Conservation (phyloP, 176 grass and related monocot genomes). For the Secale cereale region DNA sequence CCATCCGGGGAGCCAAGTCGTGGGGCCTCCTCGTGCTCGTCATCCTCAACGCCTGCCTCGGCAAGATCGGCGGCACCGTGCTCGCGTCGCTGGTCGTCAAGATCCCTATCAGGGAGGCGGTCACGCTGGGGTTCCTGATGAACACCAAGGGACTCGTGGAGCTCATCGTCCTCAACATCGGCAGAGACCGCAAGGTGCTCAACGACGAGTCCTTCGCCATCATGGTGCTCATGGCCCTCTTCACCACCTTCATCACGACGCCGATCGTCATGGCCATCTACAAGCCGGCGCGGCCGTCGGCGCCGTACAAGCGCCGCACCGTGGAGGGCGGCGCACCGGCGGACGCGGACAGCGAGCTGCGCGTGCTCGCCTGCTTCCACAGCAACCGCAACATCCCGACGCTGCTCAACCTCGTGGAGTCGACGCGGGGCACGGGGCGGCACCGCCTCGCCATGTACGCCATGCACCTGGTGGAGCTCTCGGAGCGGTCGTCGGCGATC, state of each 20-base stretch:
- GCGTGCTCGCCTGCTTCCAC: constrained; percentile 84
- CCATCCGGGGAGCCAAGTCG: constrained; percentile 58
- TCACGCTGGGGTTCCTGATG: constrained; percentile 67
- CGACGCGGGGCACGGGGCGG: constrained; percentile 43
- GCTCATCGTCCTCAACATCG: constrained; percentile 87
- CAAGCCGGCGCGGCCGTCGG: constrained; percentile 55
- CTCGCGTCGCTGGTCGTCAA: constrained; percentile 22
- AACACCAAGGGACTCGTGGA: constrained; percentile 85
- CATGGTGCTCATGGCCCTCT: constrained; percentile 77
- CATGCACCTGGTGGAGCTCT: constrained; percentile 82
- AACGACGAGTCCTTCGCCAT: constrained; percentile 79
- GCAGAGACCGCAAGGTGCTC: constrained; percentile 63
- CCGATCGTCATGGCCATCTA: constrained; percentile 74
- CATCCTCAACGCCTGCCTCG: constrained; percentile 57
- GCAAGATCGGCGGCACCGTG: constrained; percentile 72
- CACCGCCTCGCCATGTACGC: constrained; percentile 53
- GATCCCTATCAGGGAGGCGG: constrained; percentile 46
- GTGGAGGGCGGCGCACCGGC: constrained; percentile 18
- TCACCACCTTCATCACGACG: constrained; percentile 83
- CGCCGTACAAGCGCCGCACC: constrained; percentile 64
- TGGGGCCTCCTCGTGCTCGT: constrained; percentile 70
- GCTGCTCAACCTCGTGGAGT: constrained; percentile 76
- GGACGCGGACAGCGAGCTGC: constrained; percentile 40
- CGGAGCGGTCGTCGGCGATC: constrained; percentile 71
- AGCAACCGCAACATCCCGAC: constrained; percentile 55